These are phyloP conservation scores for Iris macrosiphon DNA, from an alignment of 106 monocot genomes.

Conservation along the genomic window DNA sequence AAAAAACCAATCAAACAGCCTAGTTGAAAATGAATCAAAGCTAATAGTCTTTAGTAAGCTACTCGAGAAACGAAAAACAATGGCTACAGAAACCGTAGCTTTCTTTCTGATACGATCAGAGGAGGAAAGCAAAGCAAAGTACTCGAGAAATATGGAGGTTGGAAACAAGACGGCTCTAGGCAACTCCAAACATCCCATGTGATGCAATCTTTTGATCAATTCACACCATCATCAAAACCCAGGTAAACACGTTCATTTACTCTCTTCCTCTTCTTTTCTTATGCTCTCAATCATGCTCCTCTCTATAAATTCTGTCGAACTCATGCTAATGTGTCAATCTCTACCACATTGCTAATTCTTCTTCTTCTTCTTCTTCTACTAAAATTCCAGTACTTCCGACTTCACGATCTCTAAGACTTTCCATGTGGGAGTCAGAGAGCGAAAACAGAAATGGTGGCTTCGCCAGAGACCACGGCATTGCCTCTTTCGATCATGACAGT, in stretches of 20 bases:
- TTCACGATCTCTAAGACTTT: neutral
- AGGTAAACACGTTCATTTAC: neutral
- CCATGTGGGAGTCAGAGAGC: slow-evolving; percentile 84
- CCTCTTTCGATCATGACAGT: slow-evolving; percentile 14
- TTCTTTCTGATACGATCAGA: no score
- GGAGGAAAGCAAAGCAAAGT: no score
- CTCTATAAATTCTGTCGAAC: no score
- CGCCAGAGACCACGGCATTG: slow-evolving; percentile 22
- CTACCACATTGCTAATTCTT: neutral
- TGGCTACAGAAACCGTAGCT: no score
- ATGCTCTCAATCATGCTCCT: no score
- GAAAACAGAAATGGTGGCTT: slow-evolving; percentile 20
- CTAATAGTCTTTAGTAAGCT: no score
- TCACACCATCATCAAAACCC: neutral
- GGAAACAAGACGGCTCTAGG: slow-evolving; percentile 2
- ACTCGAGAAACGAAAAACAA: no score
- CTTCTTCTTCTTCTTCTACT: neutral
- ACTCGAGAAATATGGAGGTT: slow-evolving; percentile 17
- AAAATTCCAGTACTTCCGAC: neutral
- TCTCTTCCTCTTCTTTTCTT: slow-evolving; percentile 1
- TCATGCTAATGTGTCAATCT: no score
- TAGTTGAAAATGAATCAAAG: no score
- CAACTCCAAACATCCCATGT: slow-evolving; percentile 30
- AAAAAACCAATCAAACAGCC: no score
- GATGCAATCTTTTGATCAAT: slow-evolving; percentile 8